Base-by-base conservation (phyloP, 495 filamentous ascomycete species). In the Schizothecium vesticola region DNA sequence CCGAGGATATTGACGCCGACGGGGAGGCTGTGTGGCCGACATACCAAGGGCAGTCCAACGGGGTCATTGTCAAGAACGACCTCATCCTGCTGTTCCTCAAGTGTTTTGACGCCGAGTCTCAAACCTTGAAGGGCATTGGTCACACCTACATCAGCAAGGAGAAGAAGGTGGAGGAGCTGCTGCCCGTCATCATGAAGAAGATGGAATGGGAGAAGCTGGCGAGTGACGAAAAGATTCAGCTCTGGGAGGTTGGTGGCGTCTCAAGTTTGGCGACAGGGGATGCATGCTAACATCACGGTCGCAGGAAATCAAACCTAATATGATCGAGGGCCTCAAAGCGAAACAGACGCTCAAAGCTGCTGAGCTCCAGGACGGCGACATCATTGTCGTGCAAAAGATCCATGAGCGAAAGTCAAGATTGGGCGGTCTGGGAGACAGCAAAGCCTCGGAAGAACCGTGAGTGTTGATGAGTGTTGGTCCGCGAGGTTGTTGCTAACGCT, bases 331-430 rank as follows among this genome's bases (percentile, higher is more conserved):
- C 13, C 92, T 98, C 84, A 97, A 97, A 76, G 88, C 89, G 1
- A 98, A 96, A 76, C 86, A 91, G 73, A 90, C 92, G 0, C 86
- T 99, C 67, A 89, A 91, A 60, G 88, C 91, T 64, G 93, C 94
- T 3, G 95, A 99, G 77, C 92, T 99, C 56, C 94, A 97, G 74
- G 94, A 98, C 74, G 95, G 95, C 56, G 95, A 99, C 75, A 97
- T 99, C 72, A 87, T 99, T 31, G 97, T 93, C 71, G 97, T 98
- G 80, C 94, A 97, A 78, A 86, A 84, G 66, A 73, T 82, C 16
- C 75, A 88, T 9, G 83, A 85, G 65, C 72, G 74, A 16, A 86
- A 82, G 69, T 75, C 74, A 29, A 77, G 73, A 24, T 65, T 81
- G 26, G 67, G 72, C 5, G 64, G 43, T n/a, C 43, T 73, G 10